Evolutionary conservation across 345 rosid genomes (phyloP).

Genomic region (Hypericum perforatum): DNA sequence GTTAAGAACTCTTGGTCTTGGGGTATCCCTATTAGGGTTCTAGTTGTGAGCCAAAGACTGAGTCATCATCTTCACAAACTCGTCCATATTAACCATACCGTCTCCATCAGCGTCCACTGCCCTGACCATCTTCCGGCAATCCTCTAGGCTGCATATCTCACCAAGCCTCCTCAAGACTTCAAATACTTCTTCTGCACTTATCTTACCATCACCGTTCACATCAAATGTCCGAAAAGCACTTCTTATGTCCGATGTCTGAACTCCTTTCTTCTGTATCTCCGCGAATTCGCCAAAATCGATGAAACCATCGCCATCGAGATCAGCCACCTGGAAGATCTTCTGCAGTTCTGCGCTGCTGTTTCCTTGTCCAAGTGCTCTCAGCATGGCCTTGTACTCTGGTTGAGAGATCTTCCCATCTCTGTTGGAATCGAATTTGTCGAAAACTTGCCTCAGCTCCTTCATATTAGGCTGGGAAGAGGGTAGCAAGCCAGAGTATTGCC

Average conservation of each 20-base stretch:
- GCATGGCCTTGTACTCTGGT: conserved; percentile 57
- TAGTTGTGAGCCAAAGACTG: conserved; percentile 17
- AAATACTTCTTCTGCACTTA: conserved; percentile 72
- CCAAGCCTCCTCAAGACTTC: conserved; percentile 58
- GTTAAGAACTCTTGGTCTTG: background rate
- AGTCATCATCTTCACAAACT: conserved; percentile 79
- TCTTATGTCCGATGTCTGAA: conserved; percentile 40
- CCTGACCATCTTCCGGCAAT: conserved; percentile 65
- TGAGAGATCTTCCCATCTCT: conserved; percentile 82
- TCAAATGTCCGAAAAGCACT: conserved; percentile 60
- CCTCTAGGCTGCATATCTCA: conserved; percentile 64
- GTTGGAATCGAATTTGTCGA: conserved; percentile 61
- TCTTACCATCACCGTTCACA: conserved; percentile 61
- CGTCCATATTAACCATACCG: conserved; percentile 65
- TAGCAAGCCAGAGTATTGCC: conserved; percentile 37
- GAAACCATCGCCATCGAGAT: conserved; percentile 76
- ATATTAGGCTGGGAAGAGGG: conserved; percentile 38
- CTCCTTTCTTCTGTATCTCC: conserved; percentile 47
- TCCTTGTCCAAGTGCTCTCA: conserved; percentile 55
- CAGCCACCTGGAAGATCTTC: conserved; percentile 52
- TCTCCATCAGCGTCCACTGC: conserved; percentile 74
- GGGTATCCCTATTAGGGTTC: background rate
- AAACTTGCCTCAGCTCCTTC: conserved; percentile 57
- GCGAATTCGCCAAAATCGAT: conserved; percentile 72
- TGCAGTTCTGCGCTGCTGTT: conserved; percentile 36